A percentile compares a stretch with the other conserved stretches of the same genome.
Conservation (phyloP, 2,329 filamentous ascomycete species). For the Aureobasidium musti region DNA sequence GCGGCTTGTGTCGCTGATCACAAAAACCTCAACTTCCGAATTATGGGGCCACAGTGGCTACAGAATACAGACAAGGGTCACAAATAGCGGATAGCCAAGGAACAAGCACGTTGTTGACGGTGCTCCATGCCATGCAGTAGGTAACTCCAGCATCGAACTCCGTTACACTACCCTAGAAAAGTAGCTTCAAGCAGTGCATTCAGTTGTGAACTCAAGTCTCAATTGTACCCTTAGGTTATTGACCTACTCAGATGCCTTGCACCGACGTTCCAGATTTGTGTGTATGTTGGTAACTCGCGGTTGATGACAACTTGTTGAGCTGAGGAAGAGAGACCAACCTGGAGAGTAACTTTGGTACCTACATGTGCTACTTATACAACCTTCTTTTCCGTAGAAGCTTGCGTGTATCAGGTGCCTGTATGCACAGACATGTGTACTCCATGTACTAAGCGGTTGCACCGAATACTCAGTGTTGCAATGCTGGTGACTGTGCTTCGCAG, state of each 20-base stretch:
- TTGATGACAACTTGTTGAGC: slow-evolving; percentile 1
- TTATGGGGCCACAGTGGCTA: slow-evolving; percentile 11
- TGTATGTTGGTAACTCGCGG: not conserved
- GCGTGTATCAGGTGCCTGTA: slow-evolving; percentile 11
- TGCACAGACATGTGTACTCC: not conserved
- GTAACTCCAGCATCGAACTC: not conserved
- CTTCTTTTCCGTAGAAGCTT: slow-evolving; percentile 12
- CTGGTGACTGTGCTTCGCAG: slow-evolving; percentile 3
- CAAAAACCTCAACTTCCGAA: slow-evolving; percentile 5
- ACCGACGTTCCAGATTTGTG: not conserved
- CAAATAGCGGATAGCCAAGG: not conserved
- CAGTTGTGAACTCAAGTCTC: not conserved
- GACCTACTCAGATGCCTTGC: not conserved
- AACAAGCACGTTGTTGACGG: not conserved
- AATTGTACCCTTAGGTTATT: no score
- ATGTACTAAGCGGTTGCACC: not conserved
- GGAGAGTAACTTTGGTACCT: slow-evolving; percentile 8
- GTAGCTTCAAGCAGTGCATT: not conserved
- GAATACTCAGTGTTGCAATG: not conserved
- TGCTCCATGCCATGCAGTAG: slow-evolving; percentile 8
- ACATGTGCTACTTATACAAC: slow-evolving; percentile 2
- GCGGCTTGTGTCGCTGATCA: not conserved
- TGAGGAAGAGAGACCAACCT: not conserved
- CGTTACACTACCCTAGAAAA: not conserved
- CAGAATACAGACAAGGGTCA: slow-evolving; percentile 3